Evolutionary conservation across 2,329 filamentous ascomycete genomes (phyloP).

Genomic region (Beauveria sp.): DNA sequence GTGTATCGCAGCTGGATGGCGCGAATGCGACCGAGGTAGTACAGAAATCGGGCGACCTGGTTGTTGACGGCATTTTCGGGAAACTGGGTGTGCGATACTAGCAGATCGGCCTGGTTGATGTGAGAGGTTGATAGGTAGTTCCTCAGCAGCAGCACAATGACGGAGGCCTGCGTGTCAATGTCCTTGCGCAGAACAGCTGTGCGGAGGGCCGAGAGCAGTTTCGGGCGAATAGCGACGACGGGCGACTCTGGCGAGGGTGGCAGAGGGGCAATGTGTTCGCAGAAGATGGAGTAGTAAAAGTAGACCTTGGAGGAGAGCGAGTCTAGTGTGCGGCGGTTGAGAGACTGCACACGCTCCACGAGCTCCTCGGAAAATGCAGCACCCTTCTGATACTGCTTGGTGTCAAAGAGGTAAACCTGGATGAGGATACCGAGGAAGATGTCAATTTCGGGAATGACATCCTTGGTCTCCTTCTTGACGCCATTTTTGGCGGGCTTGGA

Average conservation of each 20-base stretch:
- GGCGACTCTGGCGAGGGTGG: constrained; percentile 85
- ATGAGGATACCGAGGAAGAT: constrained; percentile 80
- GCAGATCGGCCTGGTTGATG: constrained; percentile 90
- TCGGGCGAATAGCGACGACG: constrained; percentile 77
- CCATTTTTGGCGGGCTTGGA: constrained; percentile 46
- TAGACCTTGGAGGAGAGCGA: constrained; percentile 91
- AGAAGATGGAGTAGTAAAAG: constrained; percentile 96
- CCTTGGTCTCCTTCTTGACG: constrained; percentile 62
- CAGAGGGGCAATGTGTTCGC: constrained; percentile 79
- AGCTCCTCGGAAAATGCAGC: constrained; percentile 78
- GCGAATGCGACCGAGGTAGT: constrained; percentile 93
- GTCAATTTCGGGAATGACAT: constrained; percentile 78
- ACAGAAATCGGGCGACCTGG: constrained; percentile 93
- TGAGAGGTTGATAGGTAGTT: constrained; percentile 96
- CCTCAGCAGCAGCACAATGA: constrained; percentile 88
- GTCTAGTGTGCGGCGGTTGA: constrained; percentile 92
- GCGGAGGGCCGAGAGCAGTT: constrained; percentile 77
- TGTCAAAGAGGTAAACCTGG: constrained; percentile 84
- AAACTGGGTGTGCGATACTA: constrained; percentile 94
- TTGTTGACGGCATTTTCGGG: constrained; percentile 93
- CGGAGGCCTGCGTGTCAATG: constrained; percentile 90
- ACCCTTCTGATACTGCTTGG: constrained; percentile 71
- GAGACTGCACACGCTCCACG: constrained; percentile 73
- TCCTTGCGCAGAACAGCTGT: constrained; percentile 97
- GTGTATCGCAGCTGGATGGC: constrained; percentile 96